A percentile compares a stretch with the other conserved stretches of the same genome.
Conservation (phyloP, 345 rosid genomes). For the Ailanthus altissimus region DNA sequence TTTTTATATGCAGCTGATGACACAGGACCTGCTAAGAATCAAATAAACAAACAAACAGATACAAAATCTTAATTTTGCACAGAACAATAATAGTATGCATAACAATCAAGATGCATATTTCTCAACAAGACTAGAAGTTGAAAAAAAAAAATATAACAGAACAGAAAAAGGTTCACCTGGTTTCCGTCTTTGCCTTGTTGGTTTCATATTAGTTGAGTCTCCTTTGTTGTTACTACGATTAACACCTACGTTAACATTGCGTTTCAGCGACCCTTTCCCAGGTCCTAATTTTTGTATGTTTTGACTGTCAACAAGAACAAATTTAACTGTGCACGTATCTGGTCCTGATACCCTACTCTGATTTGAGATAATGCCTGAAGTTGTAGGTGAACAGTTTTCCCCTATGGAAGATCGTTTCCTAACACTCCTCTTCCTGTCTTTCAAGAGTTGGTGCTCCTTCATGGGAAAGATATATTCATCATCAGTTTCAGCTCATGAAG, state of each 20-base stretch:
- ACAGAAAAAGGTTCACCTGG: constrained; percentile 52
- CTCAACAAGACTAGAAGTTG: not conserved
- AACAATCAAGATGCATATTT: constrained; percentile 2
- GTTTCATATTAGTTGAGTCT: constrained; percentile 55
- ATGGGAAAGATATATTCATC: constrained; percentile 29
- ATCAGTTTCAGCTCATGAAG: constrained; percentile 26
- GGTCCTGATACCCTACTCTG: constrained; percentile 65
- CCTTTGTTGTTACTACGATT: constrained; percentile 60
- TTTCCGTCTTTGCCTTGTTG: constrained; percentile 76
- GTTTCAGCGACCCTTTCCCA: constrained; percentile 67
- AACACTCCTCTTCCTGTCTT: constrained; percentile 86
- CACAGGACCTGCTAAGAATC: constrained; percentile 39
- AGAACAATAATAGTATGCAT: not conserved
- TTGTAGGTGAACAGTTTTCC: constrained; percentile 63
- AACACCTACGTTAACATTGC: constrained; percentile 55
- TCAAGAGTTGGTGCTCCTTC: constrained; percentile 96
- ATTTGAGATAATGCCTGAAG: constrained; percentile 56
- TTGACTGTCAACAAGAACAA: constrained; percentile 76
- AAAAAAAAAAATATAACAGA: not conserved
- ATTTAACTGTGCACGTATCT: constrained; percentile 63
- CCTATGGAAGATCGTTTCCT: constrained; percentile 70
- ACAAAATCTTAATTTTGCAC: not conserved
- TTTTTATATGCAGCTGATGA: constrained; percentile 74
- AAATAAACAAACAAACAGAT: constrained; percentile 20
- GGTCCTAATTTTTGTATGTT: constrained; percentile 73